Base-by-base conservation (phyloP, 768 basidiomycete genomes). In the Trametes cingulata region DNA sequence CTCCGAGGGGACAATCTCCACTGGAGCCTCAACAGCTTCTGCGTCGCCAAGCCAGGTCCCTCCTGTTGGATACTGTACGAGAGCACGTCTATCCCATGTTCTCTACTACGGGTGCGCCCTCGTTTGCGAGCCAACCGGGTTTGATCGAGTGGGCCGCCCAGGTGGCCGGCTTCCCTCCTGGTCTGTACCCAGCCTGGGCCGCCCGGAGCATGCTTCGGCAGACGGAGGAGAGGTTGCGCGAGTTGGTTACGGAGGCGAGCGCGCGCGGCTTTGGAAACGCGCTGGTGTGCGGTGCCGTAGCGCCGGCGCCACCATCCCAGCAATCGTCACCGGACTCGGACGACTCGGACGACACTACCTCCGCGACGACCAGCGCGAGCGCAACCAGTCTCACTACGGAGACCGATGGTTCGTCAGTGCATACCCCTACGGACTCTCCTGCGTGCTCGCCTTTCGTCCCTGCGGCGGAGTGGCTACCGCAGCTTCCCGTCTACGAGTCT, bases 61-160 rank as follows among this genome's bases (percentile, higher is more conserved):
- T 79, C 3, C 79, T 91, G 14, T 78, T 90, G 7, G 87, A 92
- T 64, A 77, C 82, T 3, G 90, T 84, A 67, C 83, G 88, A 35
- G 78, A 78, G 22, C 81, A 84, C 65, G 80, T 88, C 24, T 56
- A 52, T 15, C 64, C 58, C 61, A 56, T 57, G 66, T 49, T 60
- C 58, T 63, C 39, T 46, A 43, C 35, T 20, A 46, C 53, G 20
- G 59, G 56, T 14, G 40, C 39, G 64, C 14, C 51, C 37, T 46
- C 61, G 1, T 63, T 63, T 19, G 41, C 22, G n/a, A 24, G 25
- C n/a, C 19, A 22, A 8, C 39, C 49, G 22, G 37, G 22, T 20
- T 20, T 52, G 15, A 39, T 58, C 6, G 61, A 56, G 37, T 56
- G 56, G 49, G 45, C 57, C 24, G 61, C 61, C 1, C 61, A 63